Percentiles rank a stretch among this genome's conserved stretches.
Evolutionary conservation across 345 rosid species (phyloP).

Genomic region (Salix suchowensis): DNA sequence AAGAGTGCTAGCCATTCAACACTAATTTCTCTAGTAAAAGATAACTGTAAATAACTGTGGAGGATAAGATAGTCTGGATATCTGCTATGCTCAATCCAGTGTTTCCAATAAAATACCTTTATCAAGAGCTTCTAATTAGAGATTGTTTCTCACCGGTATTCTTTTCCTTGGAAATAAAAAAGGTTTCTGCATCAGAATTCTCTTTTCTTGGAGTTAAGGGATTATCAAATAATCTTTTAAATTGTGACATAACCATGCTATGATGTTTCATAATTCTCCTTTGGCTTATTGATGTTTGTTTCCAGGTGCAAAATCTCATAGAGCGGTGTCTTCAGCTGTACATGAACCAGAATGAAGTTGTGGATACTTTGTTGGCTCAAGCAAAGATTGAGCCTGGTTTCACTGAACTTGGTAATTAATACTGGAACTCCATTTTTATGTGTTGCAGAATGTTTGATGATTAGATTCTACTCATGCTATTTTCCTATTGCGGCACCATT

Average conservation of each 20-base stretch:
- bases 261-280: not conserved
- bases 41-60: not conserved
- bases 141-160: not conserved
- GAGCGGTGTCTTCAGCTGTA: constrained; percentile 35
- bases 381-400: constrained; percentile 38
- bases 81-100: not conserved
- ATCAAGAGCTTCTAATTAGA: not conserved
- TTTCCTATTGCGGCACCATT: not conserved
- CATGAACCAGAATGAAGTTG: constrained; percentile 33
- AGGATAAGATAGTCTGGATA: not conserved
- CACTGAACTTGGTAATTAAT: constrained; percentile 30
- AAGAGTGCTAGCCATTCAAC: not conserved
- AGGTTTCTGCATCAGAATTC: not conserved
- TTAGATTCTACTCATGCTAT: not conserved
- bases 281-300: not conserved
- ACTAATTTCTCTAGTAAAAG: not conserved
- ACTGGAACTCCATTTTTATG: not conserved
- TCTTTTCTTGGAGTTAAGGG: not conserved
- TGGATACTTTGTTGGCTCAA: constrained; percentile 26
- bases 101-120: not conserved
- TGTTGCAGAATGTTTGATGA: not conserved
- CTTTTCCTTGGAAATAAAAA: not conserved
- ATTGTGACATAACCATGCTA: not conserved
- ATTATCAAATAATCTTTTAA: not conserved
- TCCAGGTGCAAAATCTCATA: constrained; percentile 35